A percentile compares a stretch with the other conserved stretches of the same genome.
Evolutionary conservation across 371 early-diverging fungal species (phyloP).

Genomic region (Nematocida ironsii): DNA sequence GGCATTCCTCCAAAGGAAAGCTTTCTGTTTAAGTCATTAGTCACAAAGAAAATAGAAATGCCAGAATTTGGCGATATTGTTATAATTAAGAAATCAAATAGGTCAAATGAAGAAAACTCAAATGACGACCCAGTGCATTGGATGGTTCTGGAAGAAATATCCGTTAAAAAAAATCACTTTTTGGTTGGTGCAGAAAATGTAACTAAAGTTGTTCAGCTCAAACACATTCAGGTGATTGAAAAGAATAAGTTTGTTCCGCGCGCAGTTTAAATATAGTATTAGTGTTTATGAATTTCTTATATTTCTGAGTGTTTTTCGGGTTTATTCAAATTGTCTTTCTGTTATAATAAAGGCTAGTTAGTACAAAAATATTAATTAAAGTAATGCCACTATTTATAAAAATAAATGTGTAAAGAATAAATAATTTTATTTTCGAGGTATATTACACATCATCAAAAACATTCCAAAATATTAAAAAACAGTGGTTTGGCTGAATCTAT

Average conservation of each 20-base stretch:
- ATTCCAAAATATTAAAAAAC: too few relatives aligned
- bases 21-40: too few relatives aligned
- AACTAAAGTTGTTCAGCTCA: not conserved
- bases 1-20: not conserved
- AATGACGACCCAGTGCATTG: not conserved
- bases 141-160: slow-evolving; percentile 15
- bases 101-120: not conserved
- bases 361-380: too few relatives aligned
- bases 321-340: too few relatives aligned
- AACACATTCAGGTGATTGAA: not conserved
- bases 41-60: not conserved
- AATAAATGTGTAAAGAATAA: too few relatives aligned
- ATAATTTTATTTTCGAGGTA: too few relatives aligned
- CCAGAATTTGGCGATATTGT: slow-evolving; percentile 24
- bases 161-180: slow-evolving; percentile 5
- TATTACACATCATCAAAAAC: too few relatives aligned
- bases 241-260: slow-evolving; percentile 3
- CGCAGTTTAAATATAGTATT: not conserved
- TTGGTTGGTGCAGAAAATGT: not conserved
- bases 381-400: too few relatives aligned
- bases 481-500: too few relatives aligned
- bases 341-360: too few relatives aligned
- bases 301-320: too few relatives aligned
- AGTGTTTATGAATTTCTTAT: too few relatives aligned
- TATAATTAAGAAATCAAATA: not conserved